Evolutionary conservation across 2,329 filamentous ascomycete genomes (phyloP), one percentile per base, ranked within the genome.

Genomic region (Aspergillus hortae): DNA sequence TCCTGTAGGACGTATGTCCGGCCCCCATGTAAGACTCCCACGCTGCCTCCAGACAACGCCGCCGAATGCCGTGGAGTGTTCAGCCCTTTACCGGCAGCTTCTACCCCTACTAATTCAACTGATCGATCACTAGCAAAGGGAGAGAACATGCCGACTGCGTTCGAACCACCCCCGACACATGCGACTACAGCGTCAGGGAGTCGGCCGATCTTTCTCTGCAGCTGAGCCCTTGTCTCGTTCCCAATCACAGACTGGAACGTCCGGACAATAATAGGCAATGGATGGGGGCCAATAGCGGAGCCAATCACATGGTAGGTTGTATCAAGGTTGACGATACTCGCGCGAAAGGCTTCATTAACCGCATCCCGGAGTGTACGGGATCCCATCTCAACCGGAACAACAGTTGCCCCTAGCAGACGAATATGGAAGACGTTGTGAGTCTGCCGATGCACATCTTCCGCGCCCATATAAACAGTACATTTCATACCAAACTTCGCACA

Each of bases 221-320:
- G 90, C 75, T 96, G 91, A 58, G 84, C 75, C 76, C 91, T 95
- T 15, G 92, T 96, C 78, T 97, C 92, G 61, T 87, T 83, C 41
- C 92, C 94, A 59, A 97, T 97, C 56, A 96, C 87, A 4, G 87
- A 91, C 76, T 97, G 94, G 85, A 99, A 96, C 0, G 92, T 96
- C 55, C 94, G 87, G 48, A 97, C 94, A 57, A 97, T 97, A 47
- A 90, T 95, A 1, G 94, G 94, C 83, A 95, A 96, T 3, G 94
- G 92, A 69, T 97, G 92, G 36, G 92, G 92, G 0, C 92, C 94
- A 63, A 97, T 95, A 33, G 92, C 92, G 6, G 90, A 95, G 2
- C 38, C 38, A 21, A 41, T 41, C 10, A 96, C 90, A 77, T 96
- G 97, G 78, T 97, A 92, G 0, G 92, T 96, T 6, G 89, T 92